Conservation (phyloP, 2,329 filamentous ascomycete genomes). For the Trichoderma endophyticum region DNA sequence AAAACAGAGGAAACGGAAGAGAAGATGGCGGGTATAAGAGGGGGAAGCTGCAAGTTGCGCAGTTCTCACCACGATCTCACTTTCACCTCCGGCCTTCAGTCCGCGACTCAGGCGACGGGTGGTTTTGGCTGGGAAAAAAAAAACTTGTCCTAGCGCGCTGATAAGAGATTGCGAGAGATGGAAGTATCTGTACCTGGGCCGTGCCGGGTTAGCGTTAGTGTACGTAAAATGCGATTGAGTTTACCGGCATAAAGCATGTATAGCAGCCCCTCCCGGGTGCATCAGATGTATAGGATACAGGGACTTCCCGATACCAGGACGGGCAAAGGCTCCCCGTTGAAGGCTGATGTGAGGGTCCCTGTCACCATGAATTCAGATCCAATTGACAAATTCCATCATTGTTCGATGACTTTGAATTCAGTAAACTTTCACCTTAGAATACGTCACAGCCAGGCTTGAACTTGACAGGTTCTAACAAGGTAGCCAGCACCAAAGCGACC, state of each 20-base stretch:
- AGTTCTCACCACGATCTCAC: slow-evolving; percentile 51
- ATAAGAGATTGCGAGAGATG: background rate
- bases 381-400: background rate
- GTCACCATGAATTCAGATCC: background rate
- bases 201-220: background rate
- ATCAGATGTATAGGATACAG: background rate
- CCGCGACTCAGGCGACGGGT: slow-evolving; percentile 22
- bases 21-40: background rate
- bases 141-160: slow-evolving; percentile 4
- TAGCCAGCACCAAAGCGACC: background rate
- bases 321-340: background rate
- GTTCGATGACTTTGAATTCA: background rate
- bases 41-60: slow-evolving; percentile 1
- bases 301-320: background rate
- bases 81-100: slow-evolving; percentile 52
- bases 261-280: background rate
- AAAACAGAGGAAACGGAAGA: background rate
- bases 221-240: background rate
- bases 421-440: background rate
- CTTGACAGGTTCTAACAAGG: background rate
- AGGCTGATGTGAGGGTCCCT: background rate
- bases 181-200: background rate
- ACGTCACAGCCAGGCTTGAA: background rate
- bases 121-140: slow-evolving; percentile 3
- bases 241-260: background rate